phyloP scores from a whole-genome alignment of 495 filamentous ascomycete genomes.

The Bacidia gigantensis region DNA sequence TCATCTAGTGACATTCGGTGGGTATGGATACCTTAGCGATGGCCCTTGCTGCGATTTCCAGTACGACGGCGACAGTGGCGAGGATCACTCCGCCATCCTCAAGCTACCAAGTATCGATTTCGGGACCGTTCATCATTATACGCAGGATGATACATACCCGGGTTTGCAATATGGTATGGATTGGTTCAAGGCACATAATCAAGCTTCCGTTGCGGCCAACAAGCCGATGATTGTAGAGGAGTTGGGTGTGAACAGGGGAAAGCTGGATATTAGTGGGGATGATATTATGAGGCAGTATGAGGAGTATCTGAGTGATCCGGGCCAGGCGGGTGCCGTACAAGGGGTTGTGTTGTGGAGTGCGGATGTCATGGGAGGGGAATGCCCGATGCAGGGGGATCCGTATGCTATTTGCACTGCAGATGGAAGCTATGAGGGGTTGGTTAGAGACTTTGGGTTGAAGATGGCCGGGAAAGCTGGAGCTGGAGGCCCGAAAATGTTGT shows the following conservation, averaged over 20 bases:
- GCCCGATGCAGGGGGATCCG: background rate
- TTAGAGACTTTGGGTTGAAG: no score
- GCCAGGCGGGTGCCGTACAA: background rate
- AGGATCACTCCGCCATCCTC: constrained; percentile 6
- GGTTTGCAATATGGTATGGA: constrained; percentile 30
- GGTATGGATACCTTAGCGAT: constrained; percentile 28
- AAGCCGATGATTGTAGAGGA: constrained; percentile 58
- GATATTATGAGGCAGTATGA: background rate
- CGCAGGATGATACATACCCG: constrained; percentile 24
- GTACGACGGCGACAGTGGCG: constrained; percentile 9
- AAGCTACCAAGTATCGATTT: constrained; percentile 44
- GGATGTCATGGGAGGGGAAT: background rate
- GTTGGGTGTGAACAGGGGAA: constrained; percentile 38
- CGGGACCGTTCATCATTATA: constrained; percentile 51
- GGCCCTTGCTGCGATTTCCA: background rate
- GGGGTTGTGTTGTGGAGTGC: background rate
- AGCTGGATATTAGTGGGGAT: background rate
- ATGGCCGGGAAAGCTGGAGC: no score
- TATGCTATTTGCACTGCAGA: constrained; percentile 1
- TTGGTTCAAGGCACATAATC: constrained; percentile 48
- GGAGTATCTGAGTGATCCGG: background rate
- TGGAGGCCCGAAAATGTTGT: no score
- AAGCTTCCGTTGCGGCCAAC: constrained; percentile 35
- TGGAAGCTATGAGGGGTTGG: no score
- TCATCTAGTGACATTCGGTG: constrained; percentile 40